These are phyloP conservation scores for Penicillium sp. DNA, from an alignment of 2,329 filamentous ascomycete genomes.

Conservation along the genomic window DNA sequence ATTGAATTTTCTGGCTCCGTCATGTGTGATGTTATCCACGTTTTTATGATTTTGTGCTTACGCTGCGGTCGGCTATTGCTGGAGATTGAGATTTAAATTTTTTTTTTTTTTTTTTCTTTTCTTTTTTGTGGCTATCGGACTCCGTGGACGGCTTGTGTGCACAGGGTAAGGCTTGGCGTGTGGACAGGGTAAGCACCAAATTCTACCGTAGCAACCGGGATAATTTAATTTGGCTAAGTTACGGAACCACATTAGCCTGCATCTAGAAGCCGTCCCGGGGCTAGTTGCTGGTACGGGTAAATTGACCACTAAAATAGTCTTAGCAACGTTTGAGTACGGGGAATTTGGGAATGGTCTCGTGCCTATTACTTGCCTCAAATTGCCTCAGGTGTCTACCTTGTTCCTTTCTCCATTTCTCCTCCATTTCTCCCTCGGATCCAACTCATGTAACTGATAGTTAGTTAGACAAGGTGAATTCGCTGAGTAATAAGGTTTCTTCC, in stretches of 20 bases:
- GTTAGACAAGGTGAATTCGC: too few relatives aligned
- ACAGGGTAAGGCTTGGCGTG: not conserved
- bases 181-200: not conserved
- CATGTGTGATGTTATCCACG: not conserved
- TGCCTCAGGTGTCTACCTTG: not conserved
- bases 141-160: not conserved
- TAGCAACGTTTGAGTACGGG: not conserved
- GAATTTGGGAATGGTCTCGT: not conserved
- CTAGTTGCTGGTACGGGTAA: not conserved
- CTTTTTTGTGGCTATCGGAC: not conserved
- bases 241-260: not conserved
- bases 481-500: too few relatives aligned
- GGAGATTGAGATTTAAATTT: too few relatives aligned
- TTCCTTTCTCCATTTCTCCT: not conserved
- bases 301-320: slow-evolving; percentile 23
- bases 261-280: not conserved
- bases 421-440: not conserved
- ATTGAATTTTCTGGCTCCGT: not conserved
- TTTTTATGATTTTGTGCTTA: not conserved
- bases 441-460: too few relatives aligned
- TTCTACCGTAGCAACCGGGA: not conserved
- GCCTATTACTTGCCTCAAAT: not conserved
- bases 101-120: too few relatives aligned
- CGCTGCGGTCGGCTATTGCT: not conserved
- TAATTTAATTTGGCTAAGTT: not conserved